A percentile compares a stretch with the other conserved stretches of the same genome.
phyloP scores from a whole-genome alignment of 805 yeast genomes.

The Metschnikowia sp. region DNA sequence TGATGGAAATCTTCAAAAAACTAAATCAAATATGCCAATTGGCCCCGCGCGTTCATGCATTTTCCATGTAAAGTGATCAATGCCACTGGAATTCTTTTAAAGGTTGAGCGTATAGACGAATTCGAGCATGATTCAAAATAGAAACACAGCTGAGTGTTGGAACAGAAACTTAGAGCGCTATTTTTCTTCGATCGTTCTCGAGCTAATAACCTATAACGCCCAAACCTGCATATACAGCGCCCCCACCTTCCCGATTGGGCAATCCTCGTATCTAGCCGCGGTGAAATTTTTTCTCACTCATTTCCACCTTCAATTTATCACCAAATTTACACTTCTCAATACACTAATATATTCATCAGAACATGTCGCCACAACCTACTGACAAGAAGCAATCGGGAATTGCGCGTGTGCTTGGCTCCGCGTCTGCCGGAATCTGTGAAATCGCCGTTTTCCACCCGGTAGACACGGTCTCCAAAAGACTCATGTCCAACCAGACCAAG shows the following conservation, averaged over 20 bases:
- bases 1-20: too few species aligned
- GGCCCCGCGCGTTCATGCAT: too few species aligned
- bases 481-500: conserved; percentile 77
- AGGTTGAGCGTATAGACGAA: too few species aligned
- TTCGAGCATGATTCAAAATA: too few species aligned
- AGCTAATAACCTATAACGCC: not conserved
- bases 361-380: conserved; percentile 22
- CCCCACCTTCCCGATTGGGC: conserved; percentile 5
- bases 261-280: conserved; percentile 13
- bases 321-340: too few species aligned
- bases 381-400: conserved; percentile 85
- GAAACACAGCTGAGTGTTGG: too few species aligned
- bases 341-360: not conserved
- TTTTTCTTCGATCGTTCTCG: not conserved
- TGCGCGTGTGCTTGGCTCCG: conserved; percentile 96
- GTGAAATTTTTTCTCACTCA: conserved; percentile 9
- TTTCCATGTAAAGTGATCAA: too few species aligned
- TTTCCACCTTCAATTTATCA: not conserved
- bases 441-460: conserved; percentile 98
- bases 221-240: not conserved
- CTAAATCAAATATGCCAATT: too few species aligned
- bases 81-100: too few species aligned
- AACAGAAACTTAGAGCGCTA: too few species aligned
- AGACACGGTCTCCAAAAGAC: conserved; percentile 95
- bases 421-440: conserved; percentile 96